A percentile compares a stretch with the other conserved stretches of the same genome.
Evolutionary conservation across 768 basidiomycete genomes (phyloP).

Genomic region (Coprinopsis sp.): DNA sequence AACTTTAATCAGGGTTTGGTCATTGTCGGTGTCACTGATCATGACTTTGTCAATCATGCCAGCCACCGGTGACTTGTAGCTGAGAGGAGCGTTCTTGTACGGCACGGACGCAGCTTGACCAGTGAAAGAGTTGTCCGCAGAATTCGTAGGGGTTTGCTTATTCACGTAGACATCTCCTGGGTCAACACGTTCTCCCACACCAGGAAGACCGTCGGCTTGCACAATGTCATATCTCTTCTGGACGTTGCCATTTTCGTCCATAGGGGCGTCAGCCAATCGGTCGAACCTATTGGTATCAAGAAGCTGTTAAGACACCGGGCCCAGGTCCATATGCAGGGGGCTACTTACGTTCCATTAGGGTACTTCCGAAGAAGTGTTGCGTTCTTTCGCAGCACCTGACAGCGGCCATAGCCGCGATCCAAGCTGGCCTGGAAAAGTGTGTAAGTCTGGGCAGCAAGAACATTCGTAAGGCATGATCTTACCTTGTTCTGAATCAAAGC

Average conservation of each 20-base stretch:
- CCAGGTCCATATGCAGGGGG: not conserved
- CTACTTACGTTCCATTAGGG: slow-evolving; percentile 90
- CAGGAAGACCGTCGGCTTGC: slow-evolving; percentile 88
- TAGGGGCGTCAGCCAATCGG: slow-evolving; percentile 87
- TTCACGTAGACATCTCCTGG: slow-evolving; percentile 94
- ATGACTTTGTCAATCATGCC: slow-evolving; percentile 97
- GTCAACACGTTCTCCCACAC: slow-evolving; percentile 90
- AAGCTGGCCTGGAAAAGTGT: slow-evolving; percentile 66
- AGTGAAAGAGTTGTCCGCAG: slow-evolving; percentile 86
- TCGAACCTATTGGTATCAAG: slow-evolving; percentile 59
- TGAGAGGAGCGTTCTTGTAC: slow-evolving; percentile 90
- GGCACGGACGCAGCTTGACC: slow-evolving; percentile 79
- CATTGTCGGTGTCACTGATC: slow-evolving; percentile 94
- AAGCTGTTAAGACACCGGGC: not conserved
- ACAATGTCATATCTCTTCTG: slow-evolving; percentile 88
- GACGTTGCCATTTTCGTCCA: slow-evolving; percentile 74
- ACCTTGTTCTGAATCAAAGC: slow-evolving; percentile 95
- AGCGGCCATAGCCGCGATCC: slow-evolving; percentile 95
- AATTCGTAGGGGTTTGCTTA: slow-evolving; percentile 93
- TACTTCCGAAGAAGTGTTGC: slow-evolving; percentile 92
- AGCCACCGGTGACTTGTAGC: slow-evolving; percentile 90
- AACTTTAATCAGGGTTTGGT: slow-evolving; percentile 95
- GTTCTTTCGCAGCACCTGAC: slow-evolving; percentile 96
- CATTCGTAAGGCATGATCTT: slow-evolving; percentile 11
- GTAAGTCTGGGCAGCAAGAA: not conserved